Evolutionary conservation across 257 asterid genomes (phyloP), one percentile per base, ranked within the genome.

Genomic region (Catharanthus roseus): DNA sequence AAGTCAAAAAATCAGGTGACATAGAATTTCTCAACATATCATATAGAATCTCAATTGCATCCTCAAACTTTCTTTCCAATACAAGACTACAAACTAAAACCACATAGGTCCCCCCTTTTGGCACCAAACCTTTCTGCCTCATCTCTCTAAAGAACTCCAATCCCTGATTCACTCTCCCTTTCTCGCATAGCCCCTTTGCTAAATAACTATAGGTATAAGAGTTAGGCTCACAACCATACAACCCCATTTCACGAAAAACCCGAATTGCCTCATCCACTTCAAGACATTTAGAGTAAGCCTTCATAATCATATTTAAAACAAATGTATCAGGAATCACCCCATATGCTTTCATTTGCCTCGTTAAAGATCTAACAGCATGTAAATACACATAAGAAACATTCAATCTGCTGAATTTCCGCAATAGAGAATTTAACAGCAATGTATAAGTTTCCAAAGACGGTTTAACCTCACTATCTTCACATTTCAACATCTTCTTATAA

Each of bases 151-250:
- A 91, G 44, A 84, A 83, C 19, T 61, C 88, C 70, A 88, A 70
- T 33, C 96, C 98, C 71, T 84, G 87, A 72, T 80, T 73, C 79
- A 84, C 90, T 71, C 91, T 77, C 62, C 91, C 96, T 81, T 93
- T 93, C 86, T 91, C 97, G 26, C 97, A 91, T 73, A 86, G 70
- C 56, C 95, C 99, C 67, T 77, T 85, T 1, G 76, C 77, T 63
- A 91, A 67, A 81, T 93, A 93, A 72, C 96, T 86, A 68, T 86
- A 93, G 0, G 96, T 89, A 70, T 83, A 89, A 0, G 79, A 76
- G 77, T 91, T 86, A 0, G 97, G 96, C 86, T 89, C 96, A 57
- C 97, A 91, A 0, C 87, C 88, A 77, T 93, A 93, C 85, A 91
- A 80, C 16, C 99, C 96, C 99, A 93, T 93, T 72, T 91, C 99